Evolutionary conservation across 108 stramenopile species (phyloP).

Genomic region (Ochromonas danica): DNA sequence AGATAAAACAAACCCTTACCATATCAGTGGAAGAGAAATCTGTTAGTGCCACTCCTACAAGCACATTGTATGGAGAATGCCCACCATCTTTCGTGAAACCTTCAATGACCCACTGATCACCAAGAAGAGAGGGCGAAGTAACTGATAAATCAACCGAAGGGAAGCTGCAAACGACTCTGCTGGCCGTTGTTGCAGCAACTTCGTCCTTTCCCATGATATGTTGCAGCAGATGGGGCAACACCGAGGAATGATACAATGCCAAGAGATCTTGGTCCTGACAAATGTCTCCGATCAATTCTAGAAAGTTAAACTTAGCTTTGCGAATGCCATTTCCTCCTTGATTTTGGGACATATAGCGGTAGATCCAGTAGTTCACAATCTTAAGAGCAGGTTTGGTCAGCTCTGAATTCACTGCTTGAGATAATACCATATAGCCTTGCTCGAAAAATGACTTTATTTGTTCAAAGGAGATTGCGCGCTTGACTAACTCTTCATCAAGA

Average conservation of each 20-base stretch:
- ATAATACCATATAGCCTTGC: background rate
- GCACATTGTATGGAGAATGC: slow-evolving; percentile 1
- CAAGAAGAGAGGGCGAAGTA: background rate
- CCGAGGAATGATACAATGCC: background rate
- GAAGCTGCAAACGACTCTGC: background rate
- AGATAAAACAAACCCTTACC: background rate
- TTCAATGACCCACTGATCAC: slow-evolving; percentile 3
- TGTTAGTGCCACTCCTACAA: background rate
- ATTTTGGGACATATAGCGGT: no score
- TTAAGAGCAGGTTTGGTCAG: background rate
- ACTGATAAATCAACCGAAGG: background rate
- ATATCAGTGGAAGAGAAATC: background rate
- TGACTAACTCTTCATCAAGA: no score
- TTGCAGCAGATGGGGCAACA: background rate
- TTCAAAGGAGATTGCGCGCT: no score
- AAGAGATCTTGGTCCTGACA: background rate
- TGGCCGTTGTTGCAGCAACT: background rate
- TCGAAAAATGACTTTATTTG: no score
- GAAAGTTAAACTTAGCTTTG: no score
- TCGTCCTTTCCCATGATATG: background rate
- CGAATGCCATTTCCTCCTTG: no score
- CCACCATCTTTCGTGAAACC: background rate
- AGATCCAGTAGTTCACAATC: background rate
- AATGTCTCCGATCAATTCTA: background rate
- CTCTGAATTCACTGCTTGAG: background rate